Conservation (phyloP, 2,329 filamentous ascomycete genomes). For the Microsporum canis region DNA sequence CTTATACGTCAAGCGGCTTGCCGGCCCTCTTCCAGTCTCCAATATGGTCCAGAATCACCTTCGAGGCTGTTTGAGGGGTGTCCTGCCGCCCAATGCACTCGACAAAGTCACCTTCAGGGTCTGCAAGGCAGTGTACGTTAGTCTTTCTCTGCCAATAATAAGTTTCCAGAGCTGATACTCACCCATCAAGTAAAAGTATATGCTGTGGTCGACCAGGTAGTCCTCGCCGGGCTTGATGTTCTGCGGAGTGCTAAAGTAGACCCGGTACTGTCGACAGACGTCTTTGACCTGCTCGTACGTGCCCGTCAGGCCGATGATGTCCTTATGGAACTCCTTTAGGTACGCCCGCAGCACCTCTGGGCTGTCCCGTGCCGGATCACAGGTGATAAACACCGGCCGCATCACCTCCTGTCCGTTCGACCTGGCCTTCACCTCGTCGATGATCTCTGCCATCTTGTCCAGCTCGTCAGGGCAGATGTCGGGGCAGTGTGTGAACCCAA, state of each 20-base stretch:
- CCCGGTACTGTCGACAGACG: conserved; percentile 88
- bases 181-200: conserved; percentile 98
- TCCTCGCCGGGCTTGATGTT: conserved; percentile 87
- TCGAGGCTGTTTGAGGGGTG: conserved; percentile 73
- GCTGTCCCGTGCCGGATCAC: conserved; percentile 84
- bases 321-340: conserved; percentile 77
- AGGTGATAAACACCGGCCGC: conserved; percentile 76
- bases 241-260: conserved; percentile 90
- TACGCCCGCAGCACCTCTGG: conserved; percentile 76
- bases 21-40: conserved; percentile 56
- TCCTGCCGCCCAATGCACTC: conserved; percentile 93
- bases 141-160: not conserved
- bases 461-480: conserved; percentile 98
- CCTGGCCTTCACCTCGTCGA: conserved; percentile 51
- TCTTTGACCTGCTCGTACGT: conserved; percentile 89
- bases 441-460: conserved; percentile 97
- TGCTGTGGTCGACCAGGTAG: conserved; percentile 96
- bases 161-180: conserved; percentile 22
- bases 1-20: conserved; percentile 39
- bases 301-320: conserved; percentile 79
- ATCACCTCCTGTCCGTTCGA: conserved; percentile 39
- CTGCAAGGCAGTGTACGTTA: conserved; percentile 31
- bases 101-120: conserved; percentile 94
- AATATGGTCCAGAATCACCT: conserved; percentile 76
- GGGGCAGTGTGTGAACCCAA: conserved; percentile 95